phyloP scores from a whole-genome alignment of 345 rosid genomes.

The Aurinia saxatilis region DNA sequence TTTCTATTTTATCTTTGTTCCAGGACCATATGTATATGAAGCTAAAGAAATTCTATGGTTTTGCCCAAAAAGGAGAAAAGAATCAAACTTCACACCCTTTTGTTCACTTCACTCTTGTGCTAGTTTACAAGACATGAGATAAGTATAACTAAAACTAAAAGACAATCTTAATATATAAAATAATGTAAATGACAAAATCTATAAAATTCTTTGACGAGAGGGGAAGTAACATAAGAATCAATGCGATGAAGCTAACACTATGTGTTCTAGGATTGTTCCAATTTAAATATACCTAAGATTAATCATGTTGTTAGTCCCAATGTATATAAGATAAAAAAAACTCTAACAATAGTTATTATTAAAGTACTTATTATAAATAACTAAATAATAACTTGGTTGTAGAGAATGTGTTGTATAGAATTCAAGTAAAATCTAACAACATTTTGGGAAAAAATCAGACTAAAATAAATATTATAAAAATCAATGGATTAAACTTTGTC shows the following conservation, averaged over 20 bases:
- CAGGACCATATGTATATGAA: background rate
- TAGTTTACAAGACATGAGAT: background rate
- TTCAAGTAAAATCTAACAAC: too few species aligned
- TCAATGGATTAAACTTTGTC: too few species aligned
- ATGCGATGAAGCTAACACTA: constrained; percentile 23
- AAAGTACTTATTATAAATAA: too few species aligned
- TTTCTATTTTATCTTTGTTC: background rate
- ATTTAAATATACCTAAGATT: background rate
- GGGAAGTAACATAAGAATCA: constrained; percentile 22
- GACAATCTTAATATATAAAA: too few species aligned
- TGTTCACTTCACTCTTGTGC: constrained; percentile 30
- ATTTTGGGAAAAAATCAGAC: too few species aligned
- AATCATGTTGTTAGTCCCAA: background rate
- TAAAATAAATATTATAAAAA: too few species aligned
- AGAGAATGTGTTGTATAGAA: too few species aligned
- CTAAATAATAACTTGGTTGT: too few species aligned
- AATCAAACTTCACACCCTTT: constrained; percentile 22
- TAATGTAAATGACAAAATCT: constrained; percentile 12
- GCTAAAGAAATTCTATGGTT: constrained; percentile 4
- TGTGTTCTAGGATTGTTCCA: background rate
- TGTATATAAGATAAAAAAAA: too few species aligned
- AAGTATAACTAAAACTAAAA: constrained; percentile 7
- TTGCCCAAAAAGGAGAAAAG: constrained; percentile 22
- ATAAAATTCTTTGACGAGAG: constrained; percentile 1
- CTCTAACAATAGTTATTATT: too few species aligned